Conservation (phyloP, 257 asterid species). For the Solanum lycopersicoides region DNA sequence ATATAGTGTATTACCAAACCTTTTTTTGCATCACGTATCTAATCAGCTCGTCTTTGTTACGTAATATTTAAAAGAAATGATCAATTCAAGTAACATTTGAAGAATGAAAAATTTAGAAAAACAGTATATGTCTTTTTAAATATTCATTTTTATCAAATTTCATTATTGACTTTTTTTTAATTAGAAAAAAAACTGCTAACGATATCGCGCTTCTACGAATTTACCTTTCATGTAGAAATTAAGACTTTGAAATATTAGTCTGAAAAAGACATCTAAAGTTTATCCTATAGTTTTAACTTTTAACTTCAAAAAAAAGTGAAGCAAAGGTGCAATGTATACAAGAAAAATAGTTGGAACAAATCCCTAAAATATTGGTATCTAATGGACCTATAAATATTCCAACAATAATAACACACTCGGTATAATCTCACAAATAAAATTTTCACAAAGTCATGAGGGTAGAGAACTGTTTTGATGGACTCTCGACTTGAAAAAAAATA, state of each 20-base stretch:
- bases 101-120: too few relatives aligned
- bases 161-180: too few relatives aligned
- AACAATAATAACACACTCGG: neutral
- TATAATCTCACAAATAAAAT: rapidly evolving
- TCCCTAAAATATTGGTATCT: neutral
- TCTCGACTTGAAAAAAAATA: neutral
- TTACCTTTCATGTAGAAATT: neutral
- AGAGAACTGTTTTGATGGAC: neutral
- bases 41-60: neutral
- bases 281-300: neutral
- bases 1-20: neutral
- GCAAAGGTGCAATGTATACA: neutral
- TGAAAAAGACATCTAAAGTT: neutral
- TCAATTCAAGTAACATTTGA: neutral
- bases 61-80: too few relatives aligned
- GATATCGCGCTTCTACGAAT: neutral
- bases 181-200: neutral
- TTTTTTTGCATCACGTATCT: neutral
- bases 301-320: neutral
- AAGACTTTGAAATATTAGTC: neutral
- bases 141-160: too few relatives aligned
- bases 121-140: too few relatives aligned
- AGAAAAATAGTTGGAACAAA: neutral
- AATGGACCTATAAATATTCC: neutral
- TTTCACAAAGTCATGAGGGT: neutral